Evolutionary conservation across 2,329 filamentous ascomycete species (phyloP).

Genomic region (Phaeophleospora eucalypticola): DNA sequence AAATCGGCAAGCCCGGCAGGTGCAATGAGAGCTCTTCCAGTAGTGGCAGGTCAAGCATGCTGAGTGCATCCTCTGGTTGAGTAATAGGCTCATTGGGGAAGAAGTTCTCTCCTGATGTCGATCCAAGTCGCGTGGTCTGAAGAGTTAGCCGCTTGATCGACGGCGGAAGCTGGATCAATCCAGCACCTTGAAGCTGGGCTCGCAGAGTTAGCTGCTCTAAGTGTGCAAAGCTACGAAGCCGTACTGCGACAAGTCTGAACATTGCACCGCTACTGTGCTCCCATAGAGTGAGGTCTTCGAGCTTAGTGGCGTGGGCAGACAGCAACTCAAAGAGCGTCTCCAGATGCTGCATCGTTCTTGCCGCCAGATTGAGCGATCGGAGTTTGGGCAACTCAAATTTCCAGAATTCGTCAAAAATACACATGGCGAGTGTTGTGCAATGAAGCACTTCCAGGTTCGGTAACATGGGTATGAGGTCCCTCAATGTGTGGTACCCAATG

Average conservation of each 20-base stretch:
- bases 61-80: background rate
- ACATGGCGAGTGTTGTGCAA: background rate
- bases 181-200: background rate
- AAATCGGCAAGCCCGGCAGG: background rate
- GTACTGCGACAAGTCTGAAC: background rate
- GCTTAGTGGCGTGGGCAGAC: background rate
- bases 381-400: background rate
- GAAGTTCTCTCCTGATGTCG: background rate
- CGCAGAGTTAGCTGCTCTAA: background rate
- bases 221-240: background rate
- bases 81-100: background rate
- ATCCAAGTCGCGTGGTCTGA: background rate
- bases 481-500: constrained; percentile 6
- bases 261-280: background rate
- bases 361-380: background rate
- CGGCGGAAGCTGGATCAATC: background rate
- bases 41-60: background rate
- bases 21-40: background rate
- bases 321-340: background rate
- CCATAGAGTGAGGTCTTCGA: background rate
- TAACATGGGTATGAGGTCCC: background rate
- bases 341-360: background rate
- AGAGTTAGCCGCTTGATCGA: background rate
- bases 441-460: background rate
- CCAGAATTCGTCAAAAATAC: background rate